Conservation (phyloP, 2,329 filamentous ascomycete species). For the Blastomyces silverae region DNA sequence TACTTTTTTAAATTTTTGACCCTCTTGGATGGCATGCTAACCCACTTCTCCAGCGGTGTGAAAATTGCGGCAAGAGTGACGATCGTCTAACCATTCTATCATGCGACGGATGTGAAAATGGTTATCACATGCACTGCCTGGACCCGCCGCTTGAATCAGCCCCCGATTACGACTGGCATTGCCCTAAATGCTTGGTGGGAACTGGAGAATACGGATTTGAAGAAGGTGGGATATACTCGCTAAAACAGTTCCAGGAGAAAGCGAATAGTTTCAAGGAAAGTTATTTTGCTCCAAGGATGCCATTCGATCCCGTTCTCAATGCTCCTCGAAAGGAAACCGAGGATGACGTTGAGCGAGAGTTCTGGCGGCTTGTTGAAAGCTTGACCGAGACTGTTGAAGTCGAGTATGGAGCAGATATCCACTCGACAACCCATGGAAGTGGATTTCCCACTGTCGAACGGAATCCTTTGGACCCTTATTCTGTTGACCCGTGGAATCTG, state of each 20-base stretch:
- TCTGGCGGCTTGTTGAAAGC: conserved; percentile 91
- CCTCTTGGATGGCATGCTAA: conserved; percentile 26
- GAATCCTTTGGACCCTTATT: conserved; percentile 78
- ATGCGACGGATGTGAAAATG: conserved; percentile 87
- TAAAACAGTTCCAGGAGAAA: conserved; percentile 93
- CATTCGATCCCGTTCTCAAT: conserved; percentile 75
- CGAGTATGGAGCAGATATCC: conserved; percentile 95
- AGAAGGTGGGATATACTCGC: conserved; percentile 89
- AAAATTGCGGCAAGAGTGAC: conserved; percentile 74
- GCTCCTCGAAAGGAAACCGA: conserved; percentile 77
- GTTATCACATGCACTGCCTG: conserved; percentile 79
- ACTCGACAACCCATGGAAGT: conserved; percentile 95
- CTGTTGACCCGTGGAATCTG: conserved; percentile 89
- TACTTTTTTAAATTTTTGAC: conserved; percentile 13
- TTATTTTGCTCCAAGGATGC: conserved; percentile 88
- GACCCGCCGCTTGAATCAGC: conserved; percentile 74
- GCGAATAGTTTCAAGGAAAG: conserved; percentile 90
- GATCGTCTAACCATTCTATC: conserved; percentile 63
- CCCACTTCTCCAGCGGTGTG: conserved; percentile 58
- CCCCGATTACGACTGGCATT: conserved; percentile 90
- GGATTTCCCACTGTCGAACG: conserved; percentile 93
- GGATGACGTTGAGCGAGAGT: conserved; percentile 92
- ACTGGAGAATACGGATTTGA: conserved; percentile 97
- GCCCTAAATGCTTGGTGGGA: conserved; percentile 86
- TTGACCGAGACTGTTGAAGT: conserved; percentile 95